phyloP scores from a whole-genome alignment of 2,329 filamentous ascomycete genomes.

The Exophiala dermatitidis region DNA sequence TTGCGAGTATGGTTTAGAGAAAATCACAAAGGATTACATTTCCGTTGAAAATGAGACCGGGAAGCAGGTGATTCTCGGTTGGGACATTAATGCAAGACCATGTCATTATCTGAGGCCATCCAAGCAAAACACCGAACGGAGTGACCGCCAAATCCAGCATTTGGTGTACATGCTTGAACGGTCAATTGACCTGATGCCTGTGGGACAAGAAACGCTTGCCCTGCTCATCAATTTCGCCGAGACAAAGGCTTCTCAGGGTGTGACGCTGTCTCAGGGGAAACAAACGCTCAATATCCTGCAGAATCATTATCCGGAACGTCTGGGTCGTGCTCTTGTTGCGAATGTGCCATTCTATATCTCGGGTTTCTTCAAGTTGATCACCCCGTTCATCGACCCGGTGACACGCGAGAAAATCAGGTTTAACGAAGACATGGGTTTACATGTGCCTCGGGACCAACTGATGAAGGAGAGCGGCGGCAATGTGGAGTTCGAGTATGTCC shows the following conservation, averaged over 20 bases:
- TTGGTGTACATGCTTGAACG: conserved; percentile 94
- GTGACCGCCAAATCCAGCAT: conserved; percentile 82
- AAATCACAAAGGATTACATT: conserved; percentile 71
- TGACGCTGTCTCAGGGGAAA: conserved; percentile 66
- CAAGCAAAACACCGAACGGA: conserved; percentile 83
- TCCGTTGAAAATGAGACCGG: conserved; percentile 92
- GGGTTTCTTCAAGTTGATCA: conserved; percentile 94
- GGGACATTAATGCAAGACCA: conserved; percentile 74
- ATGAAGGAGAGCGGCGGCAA: conserved; percentile 72
- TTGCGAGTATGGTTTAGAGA: conserved; percentile 77
- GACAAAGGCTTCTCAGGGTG: conserved; percentile 66
- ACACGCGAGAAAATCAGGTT: conserved; percentile 95
- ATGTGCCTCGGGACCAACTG: conserved; percentile 74
- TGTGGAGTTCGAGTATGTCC: conserved; percentile 86
- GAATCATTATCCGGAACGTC: conserved; percentile 87
- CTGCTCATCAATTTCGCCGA: conserved; percentile 89
- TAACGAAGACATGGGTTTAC: conserved; percentile 81
- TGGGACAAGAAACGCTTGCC: conserved; percentile 77
- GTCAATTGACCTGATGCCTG: conserved; percentile 76
- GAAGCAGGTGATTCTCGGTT: conserved; percentile 86
- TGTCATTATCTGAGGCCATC: conserved; percentile 87
- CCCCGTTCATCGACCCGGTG: conserved; percentile 89
- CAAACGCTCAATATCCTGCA: conserved; percentile 88
- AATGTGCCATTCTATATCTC: conserved; percentile 89
- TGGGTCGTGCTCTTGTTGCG: conserved; percentile 81